Conservation (phyloP, 345 rosid species). For the Syzygium aqueum region DNA sequence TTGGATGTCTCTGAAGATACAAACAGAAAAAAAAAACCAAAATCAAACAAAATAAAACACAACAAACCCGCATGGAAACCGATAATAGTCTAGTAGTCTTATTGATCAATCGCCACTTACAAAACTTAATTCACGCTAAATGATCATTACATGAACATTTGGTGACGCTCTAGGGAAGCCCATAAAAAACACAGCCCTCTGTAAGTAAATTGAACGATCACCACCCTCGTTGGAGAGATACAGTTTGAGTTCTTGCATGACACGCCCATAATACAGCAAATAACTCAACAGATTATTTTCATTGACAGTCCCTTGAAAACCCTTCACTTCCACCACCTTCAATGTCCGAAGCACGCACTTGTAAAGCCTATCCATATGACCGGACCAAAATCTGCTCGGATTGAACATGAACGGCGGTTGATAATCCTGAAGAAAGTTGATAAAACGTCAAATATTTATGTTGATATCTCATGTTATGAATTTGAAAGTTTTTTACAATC, state of each 20-base stretch:
- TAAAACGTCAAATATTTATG: neutral
- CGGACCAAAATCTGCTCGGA: neutral
- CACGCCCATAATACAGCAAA: slow-evolving; percentile 8
- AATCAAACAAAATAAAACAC: neutral
- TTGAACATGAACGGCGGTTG: neutral
- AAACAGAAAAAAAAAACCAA: neutral
- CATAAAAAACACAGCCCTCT: neutral
- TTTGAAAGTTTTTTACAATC: neutral
- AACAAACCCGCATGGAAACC: neutral
- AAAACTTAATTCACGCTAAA: neutral
- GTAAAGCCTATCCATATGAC: neutral
- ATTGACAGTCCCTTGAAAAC: slow-evolving; percentile 7
- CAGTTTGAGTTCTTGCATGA: slow-evolving; percentile 14
- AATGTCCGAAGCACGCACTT: slow-evolving; percentile 17
- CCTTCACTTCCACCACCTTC: slow-evolving; percentile 25
- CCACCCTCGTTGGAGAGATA: slow-evolving; percentile 1
- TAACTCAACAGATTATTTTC: slow-evolving; percentile 12
- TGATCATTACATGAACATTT: neutral
- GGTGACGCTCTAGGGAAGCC: neutral
- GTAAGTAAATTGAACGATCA: neutral
- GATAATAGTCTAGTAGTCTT: neutral
- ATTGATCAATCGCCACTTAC: neutral
- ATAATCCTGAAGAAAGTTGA: neutral
- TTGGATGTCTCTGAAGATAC: neutral
- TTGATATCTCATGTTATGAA: neutral